Base-by-base conservation (phyloP, 2,329 filamentous ascomycete genomes). In the Pyrenophora tritici-repentis region DNA sequence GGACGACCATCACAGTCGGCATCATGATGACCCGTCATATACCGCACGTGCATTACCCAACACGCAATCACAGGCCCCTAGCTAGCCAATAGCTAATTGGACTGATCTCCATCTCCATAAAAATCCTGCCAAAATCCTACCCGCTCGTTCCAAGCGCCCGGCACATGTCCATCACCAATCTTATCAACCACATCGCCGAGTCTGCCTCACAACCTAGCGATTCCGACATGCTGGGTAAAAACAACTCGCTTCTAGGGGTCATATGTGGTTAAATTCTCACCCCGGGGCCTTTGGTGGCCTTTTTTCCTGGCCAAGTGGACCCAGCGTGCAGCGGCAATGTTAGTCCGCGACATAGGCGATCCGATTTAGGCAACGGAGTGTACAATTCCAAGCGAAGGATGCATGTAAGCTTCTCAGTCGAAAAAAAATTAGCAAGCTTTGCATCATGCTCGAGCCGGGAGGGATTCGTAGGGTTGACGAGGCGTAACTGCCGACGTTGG, bases 141-240 rank as follows among this genome's bases (percentile, higher is more conserved):
- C 43, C 35, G 37, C 9, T 12, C 16, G 13, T 50, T 32, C 10
- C 47, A 42, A 49, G 51, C 57, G 57, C 49, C 50, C 34, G 48
- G 35, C 41, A 29, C 40, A 24, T 35, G 22, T 33, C 13, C 18
- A 34, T 40, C 32, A 45, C 26, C 44, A 56, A 54, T 44, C 41
- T 48, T 34, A 37, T 44, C 55, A 58, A 55, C 56, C 49, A 60
- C 10, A 47, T 47, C 32, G 48, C 49, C 8, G 31, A 47, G 39
- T 53, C 43, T 55, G 49, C 53, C 53, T 32, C 14, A 26, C n/a
- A 4, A 33, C 14, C 8, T 29, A 46, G 42, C 26, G 17, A 12
- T 14, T 32, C 51, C 57, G 36, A 29, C 26, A 9, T 42, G 29
- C 38, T 40, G 49, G 57, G 51, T 56, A 49, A 53, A 40, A 43